Base-by-base conservation (phyloP, 306 rosid species). In the Inga laurina region DNA sequence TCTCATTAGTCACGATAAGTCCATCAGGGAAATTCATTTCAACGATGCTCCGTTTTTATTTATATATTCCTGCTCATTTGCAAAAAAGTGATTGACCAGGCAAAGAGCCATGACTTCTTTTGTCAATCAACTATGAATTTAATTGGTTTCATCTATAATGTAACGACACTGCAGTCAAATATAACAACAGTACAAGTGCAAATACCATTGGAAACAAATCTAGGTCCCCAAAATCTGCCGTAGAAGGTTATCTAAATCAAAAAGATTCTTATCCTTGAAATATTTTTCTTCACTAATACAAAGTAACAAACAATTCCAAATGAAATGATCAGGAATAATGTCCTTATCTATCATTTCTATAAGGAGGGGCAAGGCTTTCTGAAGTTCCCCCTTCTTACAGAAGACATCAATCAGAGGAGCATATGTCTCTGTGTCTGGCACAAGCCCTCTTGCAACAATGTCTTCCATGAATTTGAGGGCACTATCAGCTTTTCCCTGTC, bases 391-490 rank as follows among this genome's bases (percentile, higher is more conserved):
- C 18, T 84, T 87, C 83, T 61, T 75, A 73, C 97, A 89, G 49
- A 86, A 57, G 18, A 67, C 90, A 35, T 85, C 83, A 72, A 94
- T 80, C 84, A 88, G 74, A 39, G 85, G 81, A 77, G 85, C 83
- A 78, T 88, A 91, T 77, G 91, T 91, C 77, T 78, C 85, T 51
- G 74, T 27, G 64, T 88, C 82, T 7, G 87, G 89, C 45, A 44
- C 75, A 82, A 92, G 91, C 24, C 92, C 94, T 87, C 92, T 89
- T 73, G 83, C 84, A 56, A 80, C 78, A 78, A 94, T 84, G 83
- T 91, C 95, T 74, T 91, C 91, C 74, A 89, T 72, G 67, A 92
- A 83, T 81, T 87, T 92, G 82, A 92, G 71, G 37, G 85, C 97
- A 86, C 81, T 71, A 10, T 82, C 88, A 77, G 84, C 83, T 88